phyloP scores from a whole-genome alignment of 768 basidiomycete genomes.

The Nidula microcarpa region DNA sequence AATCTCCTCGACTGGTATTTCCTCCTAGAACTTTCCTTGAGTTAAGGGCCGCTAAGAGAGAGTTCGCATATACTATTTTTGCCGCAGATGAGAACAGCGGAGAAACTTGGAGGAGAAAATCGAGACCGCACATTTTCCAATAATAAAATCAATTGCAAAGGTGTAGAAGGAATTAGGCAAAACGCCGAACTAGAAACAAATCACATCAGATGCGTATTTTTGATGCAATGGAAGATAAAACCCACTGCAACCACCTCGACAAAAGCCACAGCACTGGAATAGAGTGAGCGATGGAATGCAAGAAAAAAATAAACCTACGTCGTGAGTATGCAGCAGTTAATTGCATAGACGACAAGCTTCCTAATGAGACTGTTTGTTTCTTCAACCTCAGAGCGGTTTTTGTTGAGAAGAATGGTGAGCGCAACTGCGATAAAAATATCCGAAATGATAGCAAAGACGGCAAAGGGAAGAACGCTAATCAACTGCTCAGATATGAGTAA shows the following conservation, averaged over 20 bases:
- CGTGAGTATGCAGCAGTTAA: constrained; percentile 51
- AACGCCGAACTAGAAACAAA: constrained; percentile 26
- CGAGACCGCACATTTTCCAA: constrained; percentile 40
- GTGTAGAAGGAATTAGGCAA: constrained; percentile 42
- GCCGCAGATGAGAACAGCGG: no score
- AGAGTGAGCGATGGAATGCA: background rate
- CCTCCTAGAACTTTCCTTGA: constrained; percentile 32
- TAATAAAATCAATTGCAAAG: constrained; percentile 47
- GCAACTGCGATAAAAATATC: constrained; percentile 42
- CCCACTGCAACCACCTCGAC: constrained; percentile 31
- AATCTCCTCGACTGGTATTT: constrained; percentile 11
- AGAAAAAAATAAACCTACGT: constrained; percentile 30
- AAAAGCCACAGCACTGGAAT: constrained; percentile 32
- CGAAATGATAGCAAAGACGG: constrained; percentile 37
- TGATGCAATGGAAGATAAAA: background rate
- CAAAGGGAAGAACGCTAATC: constrained; percentile 39
- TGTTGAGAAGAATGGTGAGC: constrained; percentile 37
- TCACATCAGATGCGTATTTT: background rate
- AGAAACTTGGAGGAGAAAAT: background rate
- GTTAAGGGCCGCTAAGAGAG: constrained; percentile 41
- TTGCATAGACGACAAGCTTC: constrained; percentile 42
- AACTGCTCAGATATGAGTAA: constrained; percentile 15
- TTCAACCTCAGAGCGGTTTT: constrained; percentile 33
- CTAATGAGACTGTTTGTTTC: constrained; percentile 43
- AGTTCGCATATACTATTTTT: constrained; percentile 41